A percentile compares a stretch with the other conserved stretches of the same genome.
Conservation (phyloP, 2,329 filamentous ascomycete species). For the Monosporascus sp. region DNA sequence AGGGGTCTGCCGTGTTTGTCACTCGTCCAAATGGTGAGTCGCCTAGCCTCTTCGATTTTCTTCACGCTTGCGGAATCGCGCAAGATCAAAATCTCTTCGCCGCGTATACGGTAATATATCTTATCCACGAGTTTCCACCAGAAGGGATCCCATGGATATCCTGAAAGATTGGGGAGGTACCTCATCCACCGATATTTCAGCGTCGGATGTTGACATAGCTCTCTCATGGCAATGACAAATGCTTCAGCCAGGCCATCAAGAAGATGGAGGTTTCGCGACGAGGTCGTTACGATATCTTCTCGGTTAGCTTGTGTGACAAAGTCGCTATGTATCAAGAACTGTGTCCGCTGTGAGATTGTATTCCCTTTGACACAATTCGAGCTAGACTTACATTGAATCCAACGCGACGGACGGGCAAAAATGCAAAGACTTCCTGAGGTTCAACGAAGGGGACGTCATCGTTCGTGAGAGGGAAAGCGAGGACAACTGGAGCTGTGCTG, state of each 20-base stretch:
- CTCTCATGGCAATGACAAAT: constrained; percentile 32
- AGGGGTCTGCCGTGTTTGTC: constrained; percentile 17
- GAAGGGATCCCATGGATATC: constrained; percentile 19
- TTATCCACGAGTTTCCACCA: constrained; percentile 20
- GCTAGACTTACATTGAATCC: constrained; percentile 34
- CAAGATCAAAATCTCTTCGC: constrained; percentile 1
- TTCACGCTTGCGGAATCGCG: neutral
- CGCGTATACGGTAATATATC: constrained; percentile 12
- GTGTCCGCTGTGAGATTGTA: neutral
- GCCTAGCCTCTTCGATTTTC: neutral
- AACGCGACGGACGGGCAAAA: constrained; percentile 35
- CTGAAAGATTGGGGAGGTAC: constrained; percentile 31
- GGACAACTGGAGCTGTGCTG: constrained; percentile 29
- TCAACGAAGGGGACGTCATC: constrained; percentile 28
- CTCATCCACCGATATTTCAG: constrained; percentile 39
- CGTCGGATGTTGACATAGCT: constrained; percentile 31
- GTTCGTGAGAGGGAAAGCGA: constrained; percentile 39
- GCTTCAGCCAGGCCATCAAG: constrained; percentile 28
- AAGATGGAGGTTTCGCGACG: constrained; percentile 33
- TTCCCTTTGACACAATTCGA: neutral
- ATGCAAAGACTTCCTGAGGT: constrained; percentile 38
- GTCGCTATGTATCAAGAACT: constrained; percentile 45
- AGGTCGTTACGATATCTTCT: constrained; percentile 33
- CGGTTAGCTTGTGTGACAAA: constrained; percentile 43
- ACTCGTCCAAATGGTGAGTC: neutral